Evolutionary conservation across 352 stramenopile genomes (phyloP), one percentile per base, ranked within the genome.

Genomic region (Phytophthora uliginosa): DNA sequence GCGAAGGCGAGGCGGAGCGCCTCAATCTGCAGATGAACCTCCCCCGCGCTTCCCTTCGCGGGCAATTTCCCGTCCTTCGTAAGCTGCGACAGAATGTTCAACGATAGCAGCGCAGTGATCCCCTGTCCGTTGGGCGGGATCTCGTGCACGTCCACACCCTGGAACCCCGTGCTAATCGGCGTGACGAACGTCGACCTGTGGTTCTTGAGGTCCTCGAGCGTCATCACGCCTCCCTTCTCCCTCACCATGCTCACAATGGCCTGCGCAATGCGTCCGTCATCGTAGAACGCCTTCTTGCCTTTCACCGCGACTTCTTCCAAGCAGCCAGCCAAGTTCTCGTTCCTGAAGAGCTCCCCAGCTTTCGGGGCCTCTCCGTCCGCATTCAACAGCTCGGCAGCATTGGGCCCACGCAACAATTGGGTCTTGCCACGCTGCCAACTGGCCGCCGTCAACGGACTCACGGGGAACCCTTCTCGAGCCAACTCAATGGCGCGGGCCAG

Each of bases 101-200:
- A 85, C 52, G 96, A 97, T 53, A 99, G 87, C 7, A 99, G 79
- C 38, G 91, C 97, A 20, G 95, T 95, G 75, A 99, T 98, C n/a
- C 98, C 98, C 78, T 99, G 96, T 55, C 96, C 97, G 74, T 98
- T 99, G 1, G 97, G 97, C 9, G 97, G 97, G 42, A 98, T 91
- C 81, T 99, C 95, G 77, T 98, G 96, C n/a, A 99, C 77, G 26
- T 95, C 80, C 20, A 98, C 74, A 3, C 88, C 85, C 52, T 84
- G 79, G 77, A 98, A 99, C 17, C 81, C 74, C 26, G 90, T 93
- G 38, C 83, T 91, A 55, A 99, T 98, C 3, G 97, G 94, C 62
- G 95, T 86, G 28, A 98, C 91, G 71, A 98, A 99, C 52, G 84
- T 90, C 36, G 88, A 96, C 52, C 69, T 79, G 81, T 99, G 95